Evolutionary conservation across 768 basidiomycete genomes (phyloP).

Genomic region (Leccinellum luteum): DNA sequence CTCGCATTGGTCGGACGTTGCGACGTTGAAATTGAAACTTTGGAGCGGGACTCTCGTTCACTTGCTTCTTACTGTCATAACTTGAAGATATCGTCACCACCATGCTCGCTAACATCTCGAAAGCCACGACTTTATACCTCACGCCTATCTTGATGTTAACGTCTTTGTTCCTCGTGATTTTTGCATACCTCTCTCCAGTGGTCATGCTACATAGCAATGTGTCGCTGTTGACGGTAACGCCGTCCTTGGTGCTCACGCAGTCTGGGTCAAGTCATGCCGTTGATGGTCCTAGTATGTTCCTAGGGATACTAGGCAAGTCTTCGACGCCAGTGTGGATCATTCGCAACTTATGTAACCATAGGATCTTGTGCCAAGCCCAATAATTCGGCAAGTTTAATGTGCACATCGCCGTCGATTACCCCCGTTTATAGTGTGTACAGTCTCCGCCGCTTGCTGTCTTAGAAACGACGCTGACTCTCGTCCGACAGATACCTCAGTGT

Average conservation of each 20-base stretch:
- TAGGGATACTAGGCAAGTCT: slow-evolving; percentile 65
- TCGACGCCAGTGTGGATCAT: background rate
- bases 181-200: slow-evolving; percentile 67
- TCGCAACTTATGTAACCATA: slow-evolving; percentile 24
- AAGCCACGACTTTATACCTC: slow-evolving; percentile 64
- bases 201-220: slow-evolving; percentile 60
- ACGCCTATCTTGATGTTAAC: slow-evolving; percentile 65
- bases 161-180: slow-evolving; percentile 60
- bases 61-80: background rate
- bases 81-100: background rate
- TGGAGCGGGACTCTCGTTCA: slow-evolving; percentile 23
- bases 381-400: slow-evolving; percentile 50
- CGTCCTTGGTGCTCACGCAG: slow-evolving; percentile 45
- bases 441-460: background rate
- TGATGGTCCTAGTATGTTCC: slow-evolving; percentile 67
- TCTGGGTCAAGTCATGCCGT: slow-evolving; percentile 32
- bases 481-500: slow-evolving; percentile 56
- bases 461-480: background rate
- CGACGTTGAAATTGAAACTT: background rate
- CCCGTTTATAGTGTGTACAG: slow-evolving; percentile 58
- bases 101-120: slow-evolving; percentile 74
- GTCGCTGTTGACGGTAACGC: slow-evolving; percentile 61
- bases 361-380: slow-evolving; percentile 65
- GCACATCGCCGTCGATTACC: slow-evolving; percentile 52
- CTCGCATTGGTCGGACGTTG: slow-evolving; percentile 10